Evolutionary conservation across 148 eudicot species (phyloP), one percentile per base, ranked within the genome.

Genomic region (Amaranthus cruentus): DNA sequence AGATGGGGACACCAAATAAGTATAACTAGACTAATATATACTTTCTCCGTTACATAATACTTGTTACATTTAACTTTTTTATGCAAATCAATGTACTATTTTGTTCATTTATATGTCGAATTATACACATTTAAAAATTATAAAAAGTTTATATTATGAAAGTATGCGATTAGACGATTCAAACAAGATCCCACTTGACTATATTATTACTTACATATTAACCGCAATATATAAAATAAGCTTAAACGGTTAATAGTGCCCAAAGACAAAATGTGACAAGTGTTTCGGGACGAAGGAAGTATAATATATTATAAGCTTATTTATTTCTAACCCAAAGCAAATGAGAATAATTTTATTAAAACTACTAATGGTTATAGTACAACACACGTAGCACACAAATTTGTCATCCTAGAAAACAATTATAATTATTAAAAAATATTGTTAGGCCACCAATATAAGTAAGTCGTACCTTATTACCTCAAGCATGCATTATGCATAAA

Each of bases 361-460:
- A 12, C 44, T 59, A 46, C 53, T 74, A 55, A 56, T 66, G 77
- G 71, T 7, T 15, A 66, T 65, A 47, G 56, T 64, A n/a, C 52
- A 1, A 49, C 53, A 71, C 77, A 78, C 81, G 81, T 73, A 68
- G 69, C 76, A 66, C 18, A 68, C 62, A 49, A 67, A 21, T 14
- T 65, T 57, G 53, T 54, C 62, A 62, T 47, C 12, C 0, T 6
- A 15, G 7, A 43, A 21, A 57, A 55, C 38, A 59, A 68, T 62
- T 10, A 65, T 28, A 46, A 43, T 0, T 48, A 9, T 43, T 43
- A 60, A 51, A 53, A 67, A 67, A 44, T 47, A 57, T 58, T 78
- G 72, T 78, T 78, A 68, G 81, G 81, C 77, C 81, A 78, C 76
- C 81, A 73, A 73, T 68, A 66, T 58, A 50, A 77, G 51, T 72